Evolutionary conservation across 192 early-diverging fungal species (phyloP).

Genomic region (Coemansia sp.): DNA sequence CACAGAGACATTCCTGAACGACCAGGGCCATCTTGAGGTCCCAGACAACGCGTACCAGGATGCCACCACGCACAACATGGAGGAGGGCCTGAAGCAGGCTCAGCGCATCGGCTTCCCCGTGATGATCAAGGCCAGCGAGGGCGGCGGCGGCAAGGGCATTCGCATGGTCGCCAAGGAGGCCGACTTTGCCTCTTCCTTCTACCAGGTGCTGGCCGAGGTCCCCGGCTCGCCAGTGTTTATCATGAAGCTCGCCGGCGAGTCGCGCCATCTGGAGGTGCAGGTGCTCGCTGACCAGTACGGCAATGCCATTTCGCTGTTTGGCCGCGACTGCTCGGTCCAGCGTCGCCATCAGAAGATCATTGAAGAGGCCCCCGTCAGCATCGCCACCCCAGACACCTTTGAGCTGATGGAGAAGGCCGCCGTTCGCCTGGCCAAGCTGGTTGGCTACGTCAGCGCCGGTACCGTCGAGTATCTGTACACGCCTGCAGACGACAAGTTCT

Average conservation of each 20-base stretch:
- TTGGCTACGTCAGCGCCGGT: conserved; percentile 93
- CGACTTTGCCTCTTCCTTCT: conserved; percentile 73
- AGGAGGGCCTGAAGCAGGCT: conserved; percentile 82
- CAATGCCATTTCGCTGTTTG: conserved; percentile 97
- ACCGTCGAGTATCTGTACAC: conserved; percentile 97
- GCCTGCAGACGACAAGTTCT: conserved; percentile 80
- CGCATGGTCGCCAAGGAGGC: conserved; percentile 79
- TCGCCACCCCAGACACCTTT: conserved; percentile 73
- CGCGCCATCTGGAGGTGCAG: conserved; percentile 96
- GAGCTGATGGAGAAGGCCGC: conserved; percentile 94
- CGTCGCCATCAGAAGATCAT: conserved; percentile 99
- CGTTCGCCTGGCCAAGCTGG: conserved; percentile 89
- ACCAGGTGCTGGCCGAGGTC: conserved; percentile 90
- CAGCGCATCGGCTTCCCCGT: conserved; percentile 91
- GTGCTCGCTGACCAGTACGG: conserved; percentile 94
- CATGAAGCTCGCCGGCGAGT: conserved; percentile 94
- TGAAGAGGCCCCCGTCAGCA: conserved; percentile 94
- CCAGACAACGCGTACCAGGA: conserved; percentile 74
- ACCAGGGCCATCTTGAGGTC: conserved; percentile 73
- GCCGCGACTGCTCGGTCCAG: conserved; percentile 97
- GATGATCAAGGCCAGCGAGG: conserved; percentile 99
- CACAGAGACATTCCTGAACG: conserved; percentile 64
- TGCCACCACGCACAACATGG: conserved; percentile 81
- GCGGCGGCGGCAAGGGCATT: conserved; percentile 98
- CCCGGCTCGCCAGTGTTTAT: conserved; percentile 98